Percentiles rank a stretch among this genome's conserved stretches.
phyloP scores from a whole-genome alignment of 1,139 yeast species.

The Saccharomyces pastorianus region DNA sequence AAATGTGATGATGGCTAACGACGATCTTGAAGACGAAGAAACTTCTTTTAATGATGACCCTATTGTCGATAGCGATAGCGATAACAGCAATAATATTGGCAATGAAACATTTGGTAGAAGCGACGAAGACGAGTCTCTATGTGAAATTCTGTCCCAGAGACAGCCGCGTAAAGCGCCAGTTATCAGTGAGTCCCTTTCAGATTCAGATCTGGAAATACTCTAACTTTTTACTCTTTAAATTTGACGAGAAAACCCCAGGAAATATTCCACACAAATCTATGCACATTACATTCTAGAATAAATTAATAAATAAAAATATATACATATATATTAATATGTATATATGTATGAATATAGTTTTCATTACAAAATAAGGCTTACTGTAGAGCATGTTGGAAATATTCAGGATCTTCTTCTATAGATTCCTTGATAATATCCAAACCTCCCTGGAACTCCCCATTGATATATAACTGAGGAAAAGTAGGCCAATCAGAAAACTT shows the following conservation, averaged over 20 bases:
- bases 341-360: neutral
- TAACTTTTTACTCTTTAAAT: neutral
- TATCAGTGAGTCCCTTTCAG: conserved; percentile 26
- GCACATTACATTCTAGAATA: neutral
- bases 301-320: neutral
- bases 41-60: conserved; percentile 30
- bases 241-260: neutral
- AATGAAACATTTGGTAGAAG: conserved; percentile 18
- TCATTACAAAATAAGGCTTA: neutral
- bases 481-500: conserved; percentile 96
- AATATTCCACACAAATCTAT: neutral
- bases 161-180: conserved; percentile 7
- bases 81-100: conserved; percentile 10
- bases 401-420: conserved; percentile 82
- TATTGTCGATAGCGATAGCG: conserved; percentile 24
- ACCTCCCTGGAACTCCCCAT: conserved; percentile 96
- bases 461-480: conserved; percentile 88
- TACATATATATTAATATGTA: conserved; percentile 3
- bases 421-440: conserved; percentile 89
- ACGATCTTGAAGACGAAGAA: conserved; percentile 11
- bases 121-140: conserved; percentile 23
- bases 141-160: conserved; percentile 28
- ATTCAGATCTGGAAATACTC: conserved; percentile 28
- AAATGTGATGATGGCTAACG: neutral
- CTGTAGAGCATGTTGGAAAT: conserved; percentile 54